Base-by-base conservation (phyloP, 2,329 filamentous ascomycete genomes). In the Pyrenophora graminea region DNA sequence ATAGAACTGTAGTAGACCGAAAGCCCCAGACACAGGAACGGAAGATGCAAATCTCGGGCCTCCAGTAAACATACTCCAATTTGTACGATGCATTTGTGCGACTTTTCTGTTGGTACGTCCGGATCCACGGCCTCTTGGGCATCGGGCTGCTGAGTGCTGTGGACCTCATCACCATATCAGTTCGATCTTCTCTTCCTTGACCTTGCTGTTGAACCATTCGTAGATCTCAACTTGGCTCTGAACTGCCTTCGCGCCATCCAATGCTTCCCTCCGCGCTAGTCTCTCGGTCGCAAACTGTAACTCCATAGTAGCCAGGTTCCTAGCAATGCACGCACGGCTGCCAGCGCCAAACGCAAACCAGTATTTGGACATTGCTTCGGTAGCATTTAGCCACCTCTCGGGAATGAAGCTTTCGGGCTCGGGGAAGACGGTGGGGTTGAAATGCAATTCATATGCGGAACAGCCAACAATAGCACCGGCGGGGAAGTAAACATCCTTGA, bases 191-290 rank as follows among this genome's bases (percentile, higher is more conserved):
- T 78, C 78, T 0, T 77, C 79, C 33, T 77, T 76, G 1, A 83
- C 76, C 56, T 76, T 78, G 1, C 76, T 77, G 58, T 83, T 83
- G 56, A 84, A 83, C 81, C 81, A 83, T 60, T 84, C 78, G 23
- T 74, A 67, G n/a, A 82, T 79, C 63, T 80, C 74, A 9, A 83
- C 74, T 46, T 73, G 67, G 1, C 76, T 68, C 17, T 74, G 61
- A 1, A 76, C 67, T 2, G 68, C 61, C 39, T 51, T 75, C 2
- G 77, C 79, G 2, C 79, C 79, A 3, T 70, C 64, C 15, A 83
- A 64, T 1, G 80, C 73, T 54, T 75, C 74, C 9, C 67, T 74
- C 45, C 72, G 64, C 0, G 74, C 78, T 10, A 83, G 43, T 23
- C 68, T 74, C 52, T 76, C 71, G 2, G 75, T 73, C 0, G 61